A percentile compares a stretch with the other conserved stretches of the same genome.
Conservation (phyloP, 192 early-diverging fungal species). For the Backusella parvicylindrica region DNA sequence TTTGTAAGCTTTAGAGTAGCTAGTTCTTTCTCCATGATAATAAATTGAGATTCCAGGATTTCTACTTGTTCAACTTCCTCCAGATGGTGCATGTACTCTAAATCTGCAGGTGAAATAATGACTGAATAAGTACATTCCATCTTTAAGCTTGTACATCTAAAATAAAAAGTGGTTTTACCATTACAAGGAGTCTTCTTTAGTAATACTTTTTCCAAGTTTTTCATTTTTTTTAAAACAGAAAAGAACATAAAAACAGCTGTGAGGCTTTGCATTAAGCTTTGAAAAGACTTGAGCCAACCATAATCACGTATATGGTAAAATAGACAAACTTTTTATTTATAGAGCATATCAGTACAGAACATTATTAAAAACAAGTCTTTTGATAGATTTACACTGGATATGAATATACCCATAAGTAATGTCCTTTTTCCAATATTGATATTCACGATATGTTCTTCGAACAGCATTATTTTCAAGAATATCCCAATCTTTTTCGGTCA, state of each 20-base stretch:
- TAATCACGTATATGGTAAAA: too few species aligned
- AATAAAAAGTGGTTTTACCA: slow-evolving; percentile 1
- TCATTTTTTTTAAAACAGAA: not conserved
- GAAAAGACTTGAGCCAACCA: too few species aligned
- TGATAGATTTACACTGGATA: not conserved
- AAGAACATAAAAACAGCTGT: not conserved
- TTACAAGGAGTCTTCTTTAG: slow-evolving; percentile 7
- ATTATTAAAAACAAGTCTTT: not conserved
- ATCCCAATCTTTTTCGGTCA: not conserved
- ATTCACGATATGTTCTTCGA: not conserved
- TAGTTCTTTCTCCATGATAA: not conserved
- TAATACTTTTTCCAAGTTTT: not conserved
- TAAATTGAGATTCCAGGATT: not conserved
- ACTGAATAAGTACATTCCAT: slow-evolving; percentile 9
- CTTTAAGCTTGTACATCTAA: slow-evolving; percentile 6
- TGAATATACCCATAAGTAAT: not conserved
- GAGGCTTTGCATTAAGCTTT: too few species aligned
- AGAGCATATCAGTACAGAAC: not conserved
- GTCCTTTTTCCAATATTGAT: not conserved
- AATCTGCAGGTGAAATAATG: slow-evolving; percentile 2
- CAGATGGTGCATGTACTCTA: slow-evolving; percentile 8
- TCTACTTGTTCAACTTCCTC: not conserved
- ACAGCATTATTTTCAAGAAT: not conserved
- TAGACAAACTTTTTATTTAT: too few species aligned
- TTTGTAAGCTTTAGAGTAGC: not conserved